Evolutionary conservation across 1,284 basidiomycete species (phyloP).

Genomic region (Fomitopsis pinicola): DNA sequence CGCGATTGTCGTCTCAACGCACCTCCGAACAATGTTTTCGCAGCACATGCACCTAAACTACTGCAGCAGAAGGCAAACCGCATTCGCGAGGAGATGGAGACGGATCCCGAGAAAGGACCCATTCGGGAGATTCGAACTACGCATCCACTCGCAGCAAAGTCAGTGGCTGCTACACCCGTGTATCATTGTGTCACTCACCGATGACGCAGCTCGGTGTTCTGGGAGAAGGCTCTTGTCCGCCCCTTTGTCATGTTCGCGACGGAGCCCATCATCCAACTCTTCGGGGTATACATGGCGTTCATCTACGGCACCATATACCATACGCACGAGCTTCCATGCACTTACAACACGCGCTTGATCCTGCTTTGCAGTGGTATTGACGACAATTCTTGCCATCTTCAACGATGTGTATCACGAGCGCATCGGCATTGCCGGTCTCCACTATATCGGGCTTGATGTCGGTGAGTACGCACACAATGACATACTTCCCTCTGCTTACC

Average conservation of each 20-base stretch:
- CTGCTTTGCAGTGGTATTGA: slow-evolving; percentile 45
- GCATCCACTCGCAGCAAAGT: slow-evolving; percentile 38
- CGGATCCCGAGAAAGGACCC: slow-evolving; percentile 29
- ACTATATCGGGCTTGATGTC: slow-evolving; percentile 62
- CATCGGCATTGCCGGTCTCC: slow-evolving; percentile 54
- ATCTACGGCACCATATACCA: slow-evolving; percentile 50
- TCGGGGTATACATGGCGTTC: slow-evolving; percentile 45
- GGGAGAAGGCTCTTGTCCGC: slow-evolving; percentile 38
- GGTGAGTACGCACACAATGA: slow-evolving; percentile 24
- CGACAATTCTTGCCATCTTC: slow-evolving; percentile 63
- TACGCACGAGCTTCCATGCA: slow-evolving; percentile 24
- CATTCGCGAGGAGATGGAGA: slow-evolving; percentile 42
- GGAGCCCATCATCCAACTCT: slow-evolving; percentile 45
- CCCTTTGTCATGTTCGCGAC: slow-evolving; percentile 43
- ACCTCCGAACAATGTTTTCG: neutral
- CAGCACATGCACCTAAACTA: slow-evolving; percentile 60
- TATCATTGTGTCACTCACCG: neutral
- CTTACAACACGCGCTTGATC: neutral
- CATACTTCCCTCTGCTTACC: neutral
- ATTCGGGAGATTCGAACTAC: slow-evolving; percentile 37
- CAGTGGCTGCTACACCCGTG: slow-evolving; percentile 13
- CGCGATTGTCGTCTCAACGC: neutral
- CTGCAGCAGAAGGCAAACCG: slow-evolving; percentile 53
- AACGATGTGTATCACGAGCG: slow-evolving; percentile 42
- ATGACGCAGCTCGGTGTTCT: slow-evolving; percentile 36